Evolutionary conservation across 352 stramenopile species (phyloP), one percentile per base, ranked within the genome.

Genomic region (Pythium periplocum): DNA sequence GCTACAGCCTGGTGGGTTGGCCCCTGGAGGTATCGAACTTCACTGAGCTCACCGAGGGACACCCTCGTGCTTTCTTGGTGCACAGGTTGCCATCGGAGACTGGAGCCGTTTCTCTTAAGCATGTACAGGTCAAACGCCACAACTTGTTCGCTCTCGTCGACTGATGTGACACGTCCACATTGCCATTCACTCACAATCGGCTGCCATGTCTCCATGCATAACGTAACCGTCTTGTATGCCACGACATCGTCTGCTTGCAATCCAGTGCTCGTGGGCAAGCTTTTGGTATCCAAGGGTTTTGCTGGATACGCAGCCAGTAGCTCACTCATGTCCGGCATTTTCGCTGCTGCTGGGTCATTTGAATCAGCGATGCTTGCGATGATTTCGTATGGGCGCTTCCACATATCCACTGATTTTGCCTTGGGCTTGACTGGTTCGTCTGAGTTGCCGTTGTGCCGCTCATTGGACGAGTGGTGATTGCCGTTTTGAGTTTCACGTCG

Each of bases 381-480:
- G 9, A 92, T 78, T 59, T 90, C 72, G 53, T 92, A 92, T 48
- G 82, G 79, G 4, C 82, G 77, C 58, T 90, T 90, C 82, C 82
- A 92, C 57, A 73, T 72, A 48, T 87, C 78, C 42, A 76, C 62
- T 38, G 70, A 62, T 17, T 78, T 71, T 6, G 57, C 17, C 17
- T 26, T 26, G 17, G 17, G 17, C 17, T 26, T 26, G 17, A 26
- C 0, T 26, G 17, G 17, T 26, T 26, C 17, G 17, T 26, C 17
- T 26, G 17, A 26, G 17, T 26, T 26, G 17, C 17, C 17, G 17
- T 26, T 26, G 17, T 26, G 17, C 17, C 17, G 17, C 17, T 26
- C 17, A 26, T 26, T 26, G 17, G 17, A 26, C 17, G 17, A 26
- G 17, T 26, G 17, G 17, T 26, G 17, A 26, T 26, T 26, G 17